A percentile compares a stretch with the other conserved stretches of the same genome.
phyloP scores from a whole-genome alignment of 228 moss, liverwort and hornwort genomes.

The Sphagnum magellanicum region DNA sequence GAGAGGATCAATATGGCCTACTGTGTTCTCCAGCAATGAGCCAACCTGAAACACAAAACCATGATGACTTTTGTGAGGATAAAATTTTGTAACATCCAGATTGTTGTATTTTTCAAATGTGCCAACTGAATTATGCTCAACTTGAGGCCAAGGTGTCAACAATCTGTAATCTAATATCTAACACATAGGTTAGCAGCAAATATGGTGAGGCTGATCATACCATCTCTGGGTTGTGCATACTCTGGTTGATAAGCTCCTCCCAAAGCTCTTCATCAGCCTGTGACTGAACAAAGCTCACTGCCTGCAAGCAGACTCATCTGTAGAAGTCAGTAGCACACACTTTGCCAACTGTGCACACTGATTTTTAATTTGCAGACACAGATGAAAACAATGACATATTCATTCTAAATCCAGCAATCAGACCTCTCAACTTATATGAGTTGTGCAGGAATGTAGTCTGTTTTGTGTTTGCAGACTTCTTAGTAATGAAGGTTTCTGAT shows the following conservation, averaged over 20 bases:
- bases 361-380: background rate
- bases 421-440: background rate
- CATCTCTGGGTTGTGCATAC: constrained; percentile 93
- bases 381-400: background rate
- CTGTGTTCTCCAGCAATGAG: constrained; percentile 89
- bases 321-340: background rate
- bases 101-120: no score
- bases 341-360: background rate
- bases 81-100: background rate
- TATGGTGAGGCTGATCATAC: constrained; percentile 18
- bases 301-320: constrained; percentile 35
- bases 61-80: no score
- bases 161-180: no score
- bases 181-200: no score
- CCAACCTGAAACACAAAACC: constrained; percentile 61
- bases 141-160: no score
- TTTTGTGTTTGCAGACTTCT: background rate
- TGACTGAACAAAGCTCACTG: constrained; percentile 77
- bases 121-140: no score
- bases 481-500: background rate
- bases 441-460: no score
- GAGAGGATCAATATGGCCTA: constrained; percentile 93
- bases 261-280: constrained; percentile 97
- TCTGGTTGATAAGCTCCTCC: constrained; percentile 97
- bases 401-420: background rate